phyloP scores from a whole-genome alignment of 441 rosid genomes.

The Pelargonium cotyledonis region DNA sequence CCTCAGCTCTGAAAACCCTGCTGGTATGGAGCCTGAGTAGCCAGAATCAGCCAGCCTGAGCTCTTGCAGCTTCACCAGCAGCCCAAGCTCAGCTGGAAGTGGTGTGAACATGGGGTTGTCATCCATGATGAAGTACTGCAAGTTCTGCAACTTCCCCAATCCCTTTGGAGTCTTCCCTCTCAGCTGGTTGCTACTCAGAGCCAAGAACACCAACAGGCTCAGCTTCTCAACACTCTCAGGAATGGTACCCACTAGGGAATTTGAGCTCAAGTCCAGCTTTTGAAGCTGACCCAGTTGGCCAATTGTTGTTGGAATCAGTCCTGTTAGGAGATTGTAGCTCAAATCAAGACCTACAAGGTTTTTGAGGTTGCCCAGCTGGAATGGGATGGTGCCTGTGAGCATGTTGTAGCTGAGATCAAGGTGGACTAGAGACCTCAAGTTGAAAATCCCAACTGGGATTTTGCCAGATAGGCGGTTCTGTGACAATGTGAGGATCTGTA shows the following conservation, averaged over 20 bases:
- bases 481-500: slow-evolving; percentile 66
- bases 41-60: slow-evolving; percentile 71
- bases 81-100: slow-evolving; percentile 51
- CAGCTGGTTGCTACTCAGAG: slow-evolving; percentile 62
- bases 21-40: slow-evolving; percentile 58
- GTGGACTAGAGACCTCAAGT: slow-evolving; percentile 45
- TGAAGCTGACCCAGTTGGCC: slow-evolving; percentile 64
- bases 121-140: slow-evolving; percentile 83
- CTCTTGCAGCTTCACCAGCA: slow-evolving; percentile 57
- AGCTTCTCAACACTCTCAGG: slow-evolving; percentile 56
- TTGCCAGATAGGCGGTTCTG: slow-evolving; percentile 59
- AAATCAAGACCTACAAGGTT: slow-evolving; percentile 66
- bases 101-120: slow-evolving; percentile 62
- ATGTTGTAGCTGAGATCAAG: slow-evolving; percentile 78
- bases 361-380: slow-evolving; percentile 48
- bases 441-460: slow-evolving; percentile 45
- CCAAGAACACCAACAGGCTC: slow-evolving; percentile 49
- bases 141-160: slow-evolving; percentile 43
- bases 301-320: slow-evolving; percentile 50
- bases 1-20: slow-evolving; percentile 43
- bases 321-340: slow-evolving; percentile 62
- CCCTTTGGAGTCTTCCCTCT: slow-evolving; percentile 57
- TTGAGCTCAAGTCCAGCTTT: slow-evolving; percentile 85
- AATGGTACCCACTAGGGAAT: slow-evolving; percentile 45
- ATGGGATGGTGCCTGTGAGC: slow-evolving; percentile 51